These are phyloP conservation scores for Arabidopsis arenosa DNA, from an alignment of 345 rosid genomes.

Conservation along the genomic window DNA sequence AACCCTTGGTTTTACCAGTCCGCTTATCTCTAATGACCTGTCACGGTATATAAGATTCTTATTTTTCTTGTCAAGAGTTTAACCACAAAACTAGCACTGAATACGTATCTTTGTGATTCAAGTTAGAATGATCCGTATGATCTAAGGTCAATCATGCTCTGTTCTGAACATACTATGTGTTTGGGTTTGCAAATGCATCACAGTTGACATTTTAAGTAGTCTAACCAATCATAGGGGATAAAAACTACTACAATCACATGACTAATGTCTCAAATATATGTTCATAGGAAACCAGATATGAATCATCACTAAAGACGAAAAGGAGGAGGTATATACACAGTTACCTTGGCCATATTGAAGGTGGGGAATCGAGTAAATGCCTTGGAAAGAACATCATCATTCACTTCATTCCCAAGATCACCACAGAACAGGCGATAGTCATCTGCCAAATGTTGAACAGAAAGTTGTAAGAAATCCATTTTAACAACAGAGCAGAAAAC, in stretches of 20 bases:
- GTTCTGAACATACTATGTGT: conserved; percentile 13
- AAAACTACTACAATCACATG: neutral
- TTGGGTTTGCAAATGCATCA: conserved; percentile 14
- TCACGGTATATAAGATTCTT: neutral
- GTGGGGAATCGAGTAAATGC: conserved; percentile 96
- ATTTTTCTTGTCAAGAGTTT: neutral
- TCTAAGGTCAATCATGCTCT: conserved; percentile 13
- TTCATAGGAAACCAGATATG: neutral
- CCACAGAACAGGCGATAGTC: conserved; percentile 95
- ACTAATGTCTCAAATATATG: neutral
- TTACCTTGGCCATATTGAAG: conserved; percentile 94
- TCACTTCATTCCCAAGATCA: conserved; percentile 99
- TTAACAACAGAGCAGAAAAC: neutral
- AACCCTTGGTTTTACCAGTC: conserved; percentile 98
- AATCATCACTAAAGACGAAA: conserved; percentile 25
- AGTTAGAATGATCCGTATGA: neutral
- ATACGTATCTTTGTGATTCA: neutral
- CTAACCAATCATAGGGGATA: conserved; percentile 16
- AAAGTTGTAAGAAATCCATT: conserved; percentile 10
- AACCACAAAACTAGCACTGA: conserved; percentile 5
- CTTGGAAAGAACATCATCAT: conserved; percentile 97
- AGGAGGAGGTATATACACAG: conserved; percentile 31
- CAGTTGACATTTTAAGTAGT: conserved; percentile 34
- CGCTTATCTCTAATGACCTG: conserved; percentile 98
- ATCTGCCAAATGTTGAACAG: conserved; percentile 55